Percentiles rank a stretch among this genome's conserved stretches.
Evolutionary conservation across 148 eudicot species (phyloP).

Genomic region (Diospyros kaki): DNA sequence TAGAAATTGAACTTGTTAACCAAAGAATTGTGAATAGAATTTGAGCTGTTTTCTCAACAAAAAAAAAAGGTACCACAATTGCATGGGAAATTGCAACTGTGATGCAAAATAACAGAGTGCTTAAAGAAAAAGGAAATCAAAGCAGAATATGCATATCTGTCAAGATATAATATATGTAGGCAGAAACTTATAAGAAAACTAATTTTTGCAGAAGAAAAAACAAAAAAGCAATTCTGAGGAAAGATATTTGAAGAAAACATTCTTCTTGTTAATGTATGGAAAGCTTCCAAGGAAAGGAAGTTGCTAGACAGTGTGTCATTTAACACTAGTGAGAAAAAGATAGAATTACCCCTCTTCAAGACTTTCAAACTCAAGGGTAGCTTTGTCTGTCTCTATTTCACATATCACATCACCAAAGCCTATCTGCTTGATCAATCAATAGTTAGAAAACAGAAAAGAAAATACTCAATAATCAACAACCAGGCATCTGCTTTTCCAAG

Average conservation of each 20-base stretch:
- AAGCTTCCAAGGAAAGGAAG: neutral
- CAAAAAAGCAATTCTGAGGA: neutral
- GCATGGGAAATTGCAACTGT: neutral
- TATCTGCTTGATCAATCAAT: slow-evolving; percentile 44
- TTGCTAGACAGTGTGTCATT: neutral
- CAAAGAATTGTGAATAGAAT: neutral
- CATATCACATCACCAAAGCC: slow-evolving; percentile 85
- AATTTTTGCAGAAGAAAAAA: neutral
- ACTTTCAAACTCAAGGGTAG: slow-evolving; percentile 85
- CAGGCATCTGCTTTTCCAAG: slow-evolving; percentile 3
- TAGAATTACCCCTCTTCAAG: slow-evolving; percentile 87
- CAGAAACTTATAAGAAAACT: too few species aligned
- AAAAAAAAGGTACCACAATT: neutral
- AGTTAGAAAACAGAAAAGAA: slow-evolving; percentile 11
- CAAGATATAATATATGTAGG: neutral
- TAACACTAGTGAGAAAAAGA: neutral
- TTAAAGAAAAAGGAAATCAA: neutral
- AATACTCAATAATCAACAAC: neutral
- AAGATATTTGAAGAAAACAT: neutral
- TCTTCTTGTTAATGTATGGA: neutral
- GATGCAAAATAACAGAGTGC: slow-evolving; percentile 1
- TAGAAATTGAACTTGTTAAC: neutral
- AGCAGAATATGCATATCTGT: neutral
- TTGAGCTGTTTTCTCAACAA: neutral
- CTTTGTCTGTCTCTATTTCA: slow-evolving; percentile 98